Evolutionary conservation across 2,329 filamentous ascomycete genomes (phyloP).

Genomic region (Blastomyces silverae): DNA sequence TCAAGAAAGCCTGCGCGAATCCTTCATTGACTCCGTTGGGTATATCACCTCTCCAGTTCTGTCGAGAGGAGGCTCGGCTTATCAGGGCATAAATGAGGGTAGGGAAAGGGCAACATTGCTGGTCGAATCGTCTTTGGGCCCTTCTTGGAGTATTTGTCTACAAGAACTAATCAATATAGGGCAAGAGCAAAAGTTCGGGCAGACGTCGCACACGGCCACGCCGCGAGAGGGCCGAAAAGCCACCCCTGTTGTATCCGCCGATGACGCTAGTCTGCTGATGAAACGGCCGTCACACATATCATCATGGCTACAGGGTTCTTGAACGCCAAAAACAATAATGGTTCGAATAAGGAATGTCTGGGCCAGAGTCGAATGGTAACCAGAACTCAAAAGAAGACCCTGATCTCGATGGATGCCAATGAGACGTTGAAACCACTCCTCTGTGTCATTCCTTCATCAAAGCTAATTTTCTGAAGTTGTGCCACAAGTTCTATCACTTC

Average conservation of each 20-base stretch:
- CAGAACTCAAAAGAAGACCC: background rate
- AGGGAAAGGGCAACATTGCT: background rate
- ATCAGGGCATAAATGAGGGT: background rate
- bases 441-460: too few species aligned
- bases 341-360: background rate
- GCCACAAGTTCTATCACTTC: too few species aligned
- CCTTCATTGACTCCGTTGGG: background rate
- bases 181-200: background rate
- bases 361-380: background rate
- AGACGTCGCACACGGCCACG: background rate
- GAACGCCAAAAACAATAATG: background rate
- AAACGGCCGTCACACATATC: constrained; percentile 5
- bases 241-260: background rate
- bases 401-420: too few species aligned
- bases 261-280: background rate
- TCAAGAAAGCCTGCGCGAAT: background rate
- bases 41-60: background rate
- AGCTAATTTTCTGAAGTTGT: too few species aligned
- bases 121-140: too few species aligned
- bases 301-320: background rate
- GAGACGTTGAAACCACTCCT: too few species aligned
- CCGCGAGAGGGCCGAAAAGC: too few species aligned
- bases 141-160: background rate
- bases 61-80: background rate
- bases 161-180: background rate